Evolutionary conservation across 192 early-diverging fungal species (phyloP).

Genomic region (Cladochytrium replicatum): DNA sequence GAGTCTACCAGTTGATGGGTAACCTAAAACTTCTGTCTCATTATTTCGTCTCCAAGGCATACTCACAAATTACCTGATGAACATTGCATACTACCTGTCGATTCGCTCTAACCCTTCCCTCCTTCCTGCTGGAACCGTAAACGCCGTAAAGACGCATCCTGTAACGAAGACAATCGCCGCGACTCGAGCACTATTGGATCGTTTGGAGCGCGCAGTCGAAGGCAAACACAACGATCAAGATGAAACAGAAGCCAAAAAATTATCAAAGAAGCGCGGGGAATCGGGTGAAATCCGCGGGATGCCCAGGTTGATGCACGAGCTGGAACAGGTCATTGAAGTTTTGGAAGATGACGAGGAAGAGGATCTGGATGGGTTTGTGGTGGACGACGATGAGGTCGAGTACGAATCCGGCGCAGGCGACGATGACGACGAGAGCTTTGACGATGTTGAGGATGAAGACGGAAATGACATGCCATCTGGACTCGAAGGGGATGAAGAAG

Average conservation of each 20-base stretch:
- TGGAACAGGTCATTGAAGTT: slow-evolving; percentile 12
- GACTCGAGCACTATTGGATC: slow-evolving; percentile 59
- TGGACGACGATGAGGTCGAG: slow-evolving; percentile 7
- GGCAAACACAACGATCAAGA: slow-evolving; percentile 38
- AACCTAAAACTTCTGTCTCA: neutral
- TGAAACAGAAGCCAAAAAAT: slow-evolving; percentile 30
- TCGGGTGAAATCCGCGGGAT: neutral
- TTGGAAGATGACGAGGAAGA: slow-evolving; percentile 8
- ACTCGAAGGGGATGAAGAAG: no score
- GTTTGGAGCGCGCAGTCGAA: slow-evolving; percentile 54
- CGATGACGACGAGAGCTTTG: neutral
- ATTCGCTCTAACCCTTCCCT: slow-evolving; percentile 47
- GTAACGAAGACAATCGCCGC: slow-evolving; percentile 71
- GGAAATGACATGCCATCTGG: no score
- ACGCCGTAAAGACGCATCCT: slow-evolving; percentile 64
- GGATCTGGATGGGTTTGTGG: slow-evolving; percentile 11
- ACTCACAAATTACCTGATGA: slow-evolving; percentile 74
- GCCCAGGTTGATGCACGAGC: slow-evolving; percentile 9
- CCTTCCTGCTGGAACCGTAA: no score
- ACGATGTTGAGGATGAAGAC: neutral
- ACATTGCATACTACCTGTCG: slow-evolving; percentile 79
- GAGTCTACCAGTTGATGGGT: slow-evolving; percentile 2
- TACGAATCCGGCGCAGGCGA: slow-evolving; percentile 12
- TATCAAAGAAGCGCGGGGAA: slow-evolving; percentile 1
- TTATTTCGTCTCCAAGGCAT: slow-evolving; percentile 10